Conservation (phyloP, 257 asterid species). For the Anisodus tanguticus region DNA sequence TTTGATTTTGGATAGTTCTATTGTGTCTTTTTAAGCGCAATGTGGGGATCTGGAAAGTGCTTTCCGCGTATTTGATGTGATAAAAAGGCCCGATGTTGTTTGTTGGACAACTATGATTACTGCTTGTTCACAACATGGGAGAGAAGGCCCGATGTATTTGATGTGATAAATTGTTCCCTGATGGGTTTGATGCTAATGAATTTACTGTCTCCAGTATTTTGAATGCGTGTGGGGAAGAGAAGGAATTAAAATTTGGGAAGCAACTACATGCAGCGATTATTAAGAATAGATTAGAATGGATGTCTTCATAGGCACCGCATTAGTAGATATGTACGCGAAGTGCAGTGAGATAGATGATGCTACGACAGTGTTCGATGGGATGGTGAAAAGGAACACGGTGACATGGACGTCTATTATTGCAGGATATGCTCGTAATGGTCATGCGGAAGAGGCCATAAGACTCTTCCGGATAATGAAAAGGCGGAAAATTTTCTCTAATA, state of each 20-base stretch:
- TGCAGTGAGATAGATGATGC: constrained; percentile 68
- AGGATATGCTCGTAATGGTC: constrained; percentile 84
- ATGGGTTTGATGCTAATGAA: constrained; percentile 76
- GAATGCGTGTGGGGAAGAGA: constrained; percentile 82
- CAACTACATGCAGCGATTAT: constrained; percentile 67
- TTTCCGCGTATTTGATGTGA: constrained; percentile 56
- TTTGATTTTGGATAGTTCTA: constrained; percentile 63
- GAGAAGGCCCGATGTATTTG: too few relatives aligned
- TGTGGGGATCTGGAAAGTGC: constrained; percentile 70
- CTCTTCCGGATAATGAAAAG: constrained; percentile 71
- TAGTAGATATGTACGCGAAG: constrained; percentile 84
- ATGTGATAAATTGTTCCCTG: constrained; percentile 63
- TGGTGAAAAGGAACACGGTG: constrained; percentile 63
- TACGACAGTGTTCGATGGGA: constrained; percentile 61
- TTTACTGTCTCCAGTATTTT: constrained; percentile 72
- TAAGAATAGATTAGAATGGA: constrained; percentile 66
- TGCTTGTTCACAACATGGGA: constrained; percentile 71
- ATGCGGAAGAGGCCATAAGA: constrained; percentile 64
- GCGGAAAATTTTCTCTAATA: constrained; percentile 51
- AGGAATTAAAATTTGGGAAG: constrained; percentile 65
- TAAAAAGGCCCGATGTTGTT: constrained; percentile 63
- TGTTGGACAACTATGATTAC: constrained; percentile 90
- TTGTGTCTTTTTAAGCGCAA: constrained; percentile 68
- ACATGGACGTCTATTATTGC: constrained; percentile 84
- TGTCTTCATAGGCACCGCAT: constrained; percentile 66